Conservation (phyloP, 1,284 basidiomycete genomes). For the Cutaneotrichosporon sp. region DNA sequence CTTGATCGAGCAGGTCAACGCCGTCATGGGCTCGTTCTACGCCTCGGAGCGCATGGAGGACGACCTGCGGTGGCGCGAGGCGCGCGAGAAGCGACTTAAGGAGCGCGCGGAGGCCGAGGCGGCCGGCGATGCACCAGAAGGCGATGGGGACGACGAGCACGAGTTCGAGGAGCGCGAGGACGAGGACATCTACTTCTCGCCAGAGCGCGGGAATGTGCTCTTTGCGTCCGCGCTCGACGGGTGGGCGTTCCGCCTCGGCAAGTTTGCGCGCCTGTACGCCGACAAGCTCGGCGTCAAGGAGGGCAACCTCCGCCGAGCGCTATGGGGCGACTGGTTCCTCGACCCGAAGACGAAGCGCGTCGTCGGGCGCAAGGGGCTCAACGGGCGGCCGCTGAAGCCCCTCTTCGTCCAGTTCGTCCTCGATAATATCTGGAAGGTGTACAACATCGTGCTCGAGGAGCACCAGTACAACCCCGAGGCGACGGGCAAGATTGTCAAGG, state of each 20-base stretch:
- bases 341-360: slow-evolving; percentile 96
- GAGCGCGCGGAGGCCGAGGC: slow-evolving; percentile 64
- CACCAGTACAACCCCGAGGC: slow-evolving; percentile 83
- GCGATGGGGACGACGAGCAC: slow-evolving; percentile 53
- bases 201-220: slow-evolving; percentile 92
- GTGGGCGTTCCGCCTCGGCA: slow-evolving; percentile 94
- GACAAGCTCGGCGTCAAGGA: slow-evolving; percentile 91
- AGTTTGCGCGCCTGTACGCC: slow-evolving; percentile 91
- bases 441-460: slow-evolving; percentile 80
- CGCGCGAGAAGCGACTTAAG: slow-evolving; percentile 76
- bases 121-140: slow-evolving; percentile 37
- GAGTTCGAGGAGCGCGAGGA: slow-evolving; percentile 91
- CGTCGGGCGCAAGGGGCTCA: slow-evolving; percentile 84
- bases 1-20: slow-evolving; percentile 96
- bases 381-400: slow-evolving; percentile 84
- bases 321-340: slow-evolving; percentile 98
- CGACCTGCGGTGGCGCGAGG: slow-evolving; percentile 90
- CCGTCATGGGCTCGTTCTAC: slow-evolving; percentile 96
- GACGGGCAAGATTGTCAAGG: slow-evolving; percentile 81
- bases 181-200: slow-evolving; percentile 96
- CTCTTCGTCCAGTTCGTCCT: slow-evolving; percentile 97
- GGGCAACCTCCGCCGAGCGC: slow-evolving; percentile 75
- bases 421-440: slow-evolving; percentile 97
- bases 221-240: slow-evolving; percentile 97
- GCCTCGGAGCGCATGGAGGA: slow-evolving; percentile 97